A percentile compares a stretch with the other conserved stretches of the same genome.
phyloP scores from a whole-genome alignment of 805 yeast species.

The Lipomyces oligophaga region DNA sequence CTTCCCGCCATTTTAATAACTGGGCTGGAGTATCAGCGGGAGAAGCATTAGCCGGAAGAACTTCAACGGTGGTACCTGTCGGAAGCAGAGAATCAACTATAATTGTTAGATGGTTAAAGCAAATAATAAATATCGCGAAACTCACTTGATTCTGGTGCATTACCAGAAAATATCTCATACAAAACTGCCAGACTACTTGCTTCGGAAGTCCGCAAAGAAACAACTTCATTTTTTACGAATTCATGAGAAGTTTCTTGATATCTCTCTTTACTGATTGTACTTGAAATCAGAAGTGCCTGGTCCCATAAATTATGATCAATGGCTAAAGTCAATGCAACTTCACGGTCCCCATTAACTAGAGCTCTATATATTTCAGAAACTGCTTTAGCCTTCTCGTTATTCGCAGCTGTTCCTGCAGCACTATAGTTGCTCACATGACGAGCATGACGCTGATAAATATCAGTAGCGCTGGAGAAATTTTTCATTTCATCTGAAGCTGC shows the following conservation, averaged over 20 bases:
- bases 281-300: constrained; percentile 66
- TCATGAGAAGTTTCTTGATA: constrained; percentile 57
- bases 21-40: constrained; percentile 10
- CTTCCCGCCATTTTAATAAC: constrained; percentile 35
- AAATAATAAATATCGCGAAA: constrained; percentile 38
- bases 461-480: constrained; percentile 32
- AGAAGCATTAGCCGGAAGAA: constrained; percentile 6
- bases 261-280: constrained; percentile 57
- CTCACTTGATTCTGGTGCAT: constrained; percentile 50
- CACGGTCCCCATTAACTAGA: constrained; percentile 60
- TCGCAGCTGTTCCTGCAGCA: constrained; percentile 3
- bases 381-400: constrained; percentile 31
- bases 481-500: constrained; percentile 14
- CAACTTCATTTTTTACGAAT: constrained; percentile 50
- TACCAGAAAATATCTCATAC: constrained; percentile 63
- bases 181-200: constrained; percentile 49
- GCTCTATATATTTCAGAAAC: constrained; percentile 40
- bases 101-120: background rate
- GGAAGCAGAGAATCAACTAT: constrained; percentile 24
- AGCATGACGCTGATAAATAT: constrained; percentile 28
- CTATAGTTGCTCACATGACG: constrained; percentile 5
- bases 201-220: constrained; percentile 39
- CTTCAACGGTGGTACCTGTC: constrained; percentile 12
- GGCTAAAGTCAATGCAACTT: constrained; percentile 61
- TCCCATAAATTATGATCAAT: constrained; percentile 69